Evolutionary conservation across 331 rosid species (phyloP).

Genomic region (Pyrus hybrid): DNA sequence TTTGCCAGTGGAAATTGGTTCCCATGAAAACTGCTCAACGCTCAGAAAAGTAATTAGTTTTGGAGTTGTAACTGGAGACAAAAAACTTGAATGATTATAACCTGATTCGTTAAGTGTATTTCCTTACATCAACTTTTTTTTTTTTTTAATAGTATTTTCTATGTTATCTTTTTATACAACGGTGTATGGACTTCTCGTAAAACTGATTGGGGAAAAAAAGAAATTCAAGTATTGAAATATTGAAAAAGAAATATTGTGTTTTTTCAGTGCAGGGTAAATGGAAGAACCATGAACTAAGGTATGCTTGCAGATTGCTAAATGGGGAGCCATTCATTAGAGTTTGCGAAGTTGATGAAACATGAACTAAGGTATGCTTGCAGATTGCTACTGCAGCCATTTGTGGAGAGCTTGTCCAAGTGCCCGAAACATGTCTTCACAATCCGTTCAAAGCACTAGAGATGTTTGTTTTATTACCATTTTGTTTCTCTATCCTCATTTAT

Average conservation of each 20-base stretch:
- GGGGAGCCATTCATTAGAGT: constrained; percentile 90
- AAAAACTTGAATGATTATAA: neutral
- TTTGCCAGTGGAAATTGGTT: neutral
- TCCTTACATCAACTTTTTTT: neutral
- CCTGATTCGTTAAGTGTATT: neutral
- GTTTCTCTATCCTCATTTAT: neutral
- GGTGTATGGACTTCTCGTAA: neutral
- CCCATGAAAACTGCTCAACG: neutral
- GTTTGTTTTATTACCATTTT: constrained; percentile 32
- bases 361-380: constrained; percentile 51
- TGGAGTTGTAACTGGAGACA: neutral
- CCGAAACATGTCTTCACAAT: constrained; percentile 89
- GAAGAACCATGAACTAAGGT: constrained; percentile 51
- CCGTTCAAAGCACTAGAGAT: constrained; percentile 94
- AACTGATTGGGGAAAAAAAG: neutral
- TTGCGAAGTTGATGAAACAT: constrained; percentile 74
- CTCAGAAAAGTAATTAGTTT: neutral
- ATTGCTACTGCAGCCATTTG: constrained; percentile 60
- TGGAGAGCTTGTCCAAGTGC: constrained; percentile 76
- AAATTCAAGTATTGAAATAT: neutral
- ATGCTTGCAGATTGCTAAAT: constrained; percentile 69
- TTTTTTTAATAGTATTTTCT: neutral
- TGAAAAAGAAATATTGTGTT: constrained; percentile 10
- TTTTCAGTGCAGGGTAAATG: constrained; percentile 92
- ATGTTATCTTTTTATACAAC: neutral